Base-by-base conservation (phyloP, 1,139 yeast genomes). In the Keqinozyma sinolaborantium region DNA sequence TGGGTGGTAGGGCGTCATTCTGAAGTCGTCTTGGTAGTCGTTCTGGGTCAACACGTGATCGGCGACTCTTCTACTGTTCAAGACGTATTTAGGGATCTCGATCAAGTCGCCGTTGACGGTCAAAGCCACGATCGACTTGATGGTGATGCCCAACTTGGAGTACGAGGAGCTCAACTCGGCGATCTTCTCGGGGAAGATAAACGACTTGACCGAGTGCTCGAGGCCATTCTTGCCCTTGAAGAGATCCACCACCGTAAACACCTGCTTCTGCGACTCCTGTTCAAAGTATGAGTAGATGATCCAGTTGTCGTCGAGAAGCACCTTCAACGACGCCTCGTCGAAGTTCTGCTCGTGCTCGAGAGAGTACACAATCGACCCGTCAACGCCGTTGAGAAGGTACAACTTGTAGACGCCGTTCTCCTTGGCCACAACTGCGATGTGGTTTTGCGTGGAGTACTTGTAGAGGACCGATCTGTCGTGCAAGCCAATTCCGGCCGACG, bases 251-350 rank as follows among this genome's bases (percentile, higher is more conserved):
- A 84, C 88, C 13, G 72, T 77, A 11, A 92, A 52, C 44, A 82
- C 73, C 37, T 79, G 77, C 21, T 18, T 18, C 21, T 33, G 79
- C 77, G 18, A 61, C 53, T 43, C 73, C 50, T 10, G 83, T 83
- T 3, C 65, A 51, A 70, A 75, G 51, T 75, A 85, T 0, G 92
- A 65, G 53, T 84, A 83, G 3, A 85, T 70, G 10, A 87, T 62
- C 87, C 95, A 90, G 55, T 88, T 80, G 50, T 92, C 97, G 34
- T 90, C 94, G 55, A 79, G 72, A 1, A 79, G 64, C 24, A 86
- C 48, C 16, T 70, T 65, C 13, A 86, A 48, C 1, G 75, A 64
- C 2, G 34, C 32, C 5, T 39, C 30, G 29, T 64, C 71, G 13
- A 69, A 48, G 2, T 64, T 56, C 25, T 67, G 72, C 14, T 54